These are phyloP conservation scores for Apiospora rasikravindrae DNA, from an alignment of 2,329 filamentous ascomycete genomes.

Conservation along the genomic window DNA sequence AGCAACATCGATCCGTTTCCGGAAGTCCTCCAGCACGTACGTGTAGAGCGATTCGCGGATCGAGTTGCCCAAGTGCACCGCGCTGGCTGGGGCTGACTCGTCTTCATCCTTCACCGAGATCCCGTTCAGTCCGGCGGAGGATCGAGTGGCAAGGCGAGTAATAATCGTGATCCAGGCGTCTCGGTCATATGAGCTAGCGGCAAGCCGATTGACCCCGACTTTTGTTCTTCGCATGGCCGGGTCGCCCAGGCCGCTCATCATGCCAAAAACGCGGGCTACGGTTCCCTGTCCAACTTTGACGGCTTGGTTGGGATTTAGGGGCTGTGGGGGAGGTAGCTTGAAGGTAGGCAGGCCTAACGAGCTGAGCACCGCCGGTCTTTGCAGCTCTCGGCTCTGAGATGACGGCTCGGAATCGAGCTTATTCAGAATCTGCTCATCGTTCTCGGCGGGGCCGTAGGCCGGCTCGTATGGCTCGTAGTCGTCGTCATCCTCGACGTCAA, in stretches of 20 bases:
- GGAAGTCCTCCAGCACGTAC: conserved; percentile 92
- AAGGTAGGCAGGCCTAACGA: conserved; percentile 76
- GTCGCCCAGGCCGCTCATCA: conserved; percentile 76
- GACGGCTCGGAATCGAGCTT: conserved; percentile 74
- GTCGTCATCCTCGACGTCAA: conserved; percentile 79
- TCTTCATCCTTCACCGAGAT: conserved; percentile 62
- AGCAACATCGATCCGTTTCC: conserved; percentile 84
- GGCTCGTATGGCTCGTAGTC: conserved; percentile 97
- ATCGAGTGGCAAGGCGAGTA: conserved; percentile 81
- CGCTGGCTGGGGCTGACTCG: conserved; percentile 37
- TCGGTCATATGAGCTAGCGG: conserved; percentile 81
- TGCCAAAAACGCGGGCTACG: conserved; percentile 77
- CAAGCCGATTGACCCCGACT: conserved; percentile 81
- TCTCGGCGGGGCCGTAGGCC: conserved; percentile 78
- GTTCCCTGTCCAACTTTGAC: conserved; percentile 77
- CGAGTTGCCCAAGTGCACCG: conserved; percentile 59
- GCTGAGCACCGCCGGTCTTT: conserved; percentile 53
- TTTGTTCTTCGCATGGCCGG: conserved; percentile 64
- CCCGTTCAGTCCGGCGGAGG: conserved; percentile 72
- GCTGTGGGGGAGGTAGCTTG: conserved; percentile 76
- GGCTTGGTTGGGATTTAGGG: conserved; percentile 73
- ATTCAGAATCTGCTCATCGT: conserved; percentile 78
- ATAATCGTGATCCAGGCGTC: conserved; percentile 93
- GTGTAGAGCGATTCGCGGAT: conserved; percentile 83
- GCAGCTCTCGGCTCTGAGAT: conserved; percentile 51